Conservation (phyloP, 73 alveolate species). For the Stentor coeruleus region DNA sequence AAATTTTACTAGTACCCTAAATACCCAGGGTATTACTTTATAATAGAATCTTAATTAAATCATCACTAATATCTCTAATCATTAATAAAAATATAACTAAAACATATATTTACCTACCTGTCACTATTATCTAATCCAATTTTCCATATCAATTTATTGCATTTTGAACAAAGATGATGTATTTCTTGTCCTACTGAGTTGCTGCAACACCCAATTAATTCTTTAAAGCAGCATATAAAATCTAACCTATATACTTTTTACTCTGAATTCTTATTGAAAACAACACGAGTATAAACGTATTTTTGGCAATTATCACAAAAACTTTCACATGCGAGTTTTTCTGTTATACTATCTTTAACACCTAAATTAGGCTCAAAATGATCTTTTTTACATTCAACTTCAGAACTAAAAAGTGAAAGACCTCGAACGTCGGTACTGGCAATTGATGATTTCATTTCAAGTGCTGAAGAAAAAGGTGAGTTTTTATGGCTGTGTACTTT, state of each 20-base stretch:
- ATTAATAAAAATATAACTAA: no score
- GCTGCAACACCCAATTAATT: background rate
- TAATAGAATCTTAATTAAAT: no score
- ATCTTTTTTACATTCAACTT: background rate
- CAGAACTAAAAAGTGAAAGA: background rate
- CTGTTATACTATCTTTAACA: background rate
- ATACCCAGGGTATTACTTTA: no score
- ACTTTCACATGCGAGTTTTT: background rate
- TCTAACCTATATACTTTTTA: background rate
- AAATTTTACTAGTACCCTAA: no score
- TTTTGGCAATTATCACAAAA: background rate
- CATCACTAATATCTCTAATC: no score
- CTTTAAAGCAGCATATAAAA: background rate
- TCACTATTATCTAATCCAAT: background rate
- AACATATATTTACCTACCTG: no score
- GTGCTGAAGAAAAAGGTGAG: background rate
- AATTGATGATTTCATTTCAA: background rate
- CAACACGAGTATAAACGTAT: background rate
- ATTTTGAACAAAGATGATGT: background rate
- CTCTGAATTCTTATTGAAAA: background rate
- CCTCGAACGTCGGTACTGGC: conserved; percentile 1
- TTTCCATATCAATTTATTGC: background rate
- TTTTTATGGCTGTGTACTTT: background rate
- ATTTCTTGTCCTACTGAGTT: background rate
- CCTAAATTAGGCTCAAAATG: background rate